A percentile compares a stretch with the other conserved stretches of the same genome.
Conservation (phyloP, 371 early-diverging fungal species). For the Rhizopus microsporus region DNA sequence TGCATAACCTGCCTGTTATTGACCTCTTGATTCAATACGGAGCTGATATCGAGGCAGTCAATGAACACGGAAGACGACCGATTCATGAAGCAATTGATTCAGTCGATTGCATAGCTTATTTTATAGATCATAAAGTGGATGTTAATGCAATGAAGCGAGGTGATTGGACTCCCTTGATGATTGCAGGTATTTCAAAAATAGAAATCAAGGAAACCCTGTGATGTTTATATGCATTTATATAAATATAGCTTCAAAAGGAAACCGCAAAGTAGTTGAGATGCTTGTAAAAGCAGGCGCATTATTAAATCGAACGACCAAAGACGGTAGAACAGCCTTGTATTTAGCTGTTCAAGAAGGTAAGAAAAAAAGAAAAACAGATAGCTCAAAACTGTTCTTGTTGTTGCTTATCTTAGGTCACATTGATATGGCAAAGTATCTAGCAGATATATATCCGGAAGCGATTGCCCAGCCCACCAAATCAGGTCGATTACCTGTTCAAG, state of each 20-base stretch:
- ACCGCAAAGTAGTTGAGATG: slow-evolving; percentile 34
- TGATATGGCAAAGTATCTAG: slow-evolving; percentile 37
- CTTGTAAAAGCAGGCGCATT: slow-evolving; percentile 38
- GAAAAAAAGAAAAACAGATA: neutral
- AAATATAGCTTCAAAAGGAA: slow-evolving; percentile 45
- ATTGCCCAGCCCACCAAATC: slow-evolving; percentile 41
- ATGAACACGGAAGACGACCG: slow-evolving; percentile 53
- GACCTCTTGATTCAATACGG: slow-evolving; percentile 28
- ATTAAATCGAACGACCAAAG: slow-evolving; percentile 38
- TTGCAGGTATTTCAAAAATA: slow-evolving; percentile 30
- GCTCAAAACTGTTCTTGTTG: neutral
- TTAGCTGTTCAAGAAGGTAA: slow-evolving; percentile 53
- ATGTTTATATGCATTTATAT: neutral
- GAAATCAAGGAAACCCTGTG: neutral
- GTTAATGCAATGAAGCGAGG: slow-evolving; percentile 56
- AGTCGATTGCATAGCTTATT: slow-evolving; percentile 35
- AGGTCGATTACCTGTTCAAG: slow-evolving; percentile 49
- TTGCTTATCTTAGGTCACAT: slow-evolving; percentile 33
- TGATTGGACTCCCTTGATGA: slow-evolving; percentile 60
- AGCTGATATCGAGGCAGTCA: slow-evolving; percentile 42
- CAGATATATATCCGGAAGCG: slow-evolving; percentile 35
- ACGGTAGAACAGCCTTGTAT: slow-evolving; percentile 56
- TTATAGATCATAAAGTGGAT: slow-evolving; percentile 40
- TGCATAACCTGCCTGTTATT: slow-evolving; percentile 33
- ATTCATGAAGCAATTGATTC: slow-evolving; percentile 55